phyloP scores from a whole-genome alignment of 768 basidiomycete species.

The Russula griseocarnosa region DNA sequence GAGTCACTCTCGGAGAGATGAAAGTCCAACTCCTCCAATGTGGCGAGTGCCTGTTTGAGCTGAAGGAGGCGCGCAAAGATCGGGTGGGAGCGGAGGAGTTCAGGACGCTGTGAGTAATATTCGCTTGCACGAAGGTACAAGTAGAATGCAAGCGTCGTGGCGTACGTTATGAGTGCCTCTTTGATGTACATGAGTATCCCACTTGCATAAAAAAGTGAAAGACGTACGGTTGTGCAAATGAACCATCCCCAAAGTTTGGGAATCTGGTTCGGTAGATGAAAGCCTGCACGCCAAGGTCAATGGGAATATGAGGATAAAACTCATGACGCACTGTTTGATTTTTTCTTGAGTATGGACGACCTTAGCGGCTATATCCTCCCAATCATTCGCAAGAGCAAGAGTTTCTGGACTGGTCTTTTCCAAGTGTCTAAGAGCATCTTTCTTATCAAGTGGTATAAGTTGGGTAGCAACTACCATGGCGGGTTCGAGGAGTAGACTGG shows the following conservation, averaged over 20 bases:
- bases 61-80: constrained; percentile 72
- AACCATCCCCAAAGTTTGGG: constrained; percentile 62
- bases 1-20: constrained; percentile 40
- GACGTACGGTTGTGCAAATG: constrained; percentile 86
- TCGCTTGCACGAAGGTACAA: constrained; percentile 74
- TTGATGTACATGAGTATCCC: constrained; percentile 13
- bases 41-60: constrained; percentile 76
- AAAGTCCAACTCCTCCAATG: constrained; percentile 84
- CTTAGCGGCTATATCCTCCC: constrained; percentile 63
- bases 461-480: constrained; percentile 35
- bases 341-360: constrained; percentile 50
- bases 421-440: constrained; percentile 56
- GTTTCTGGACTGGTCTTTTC: constrained; percentile 76
- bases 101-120: constrained; percentile 58
- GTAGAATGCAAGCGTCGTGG: constrained; percentile 89
- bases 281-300: constrained; percentile 39
- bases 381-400: constrained; percentile 76
- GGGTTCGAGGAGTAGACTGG: constrained; percentile 42
- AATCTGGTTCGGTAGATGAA: constrained; percentile 45
- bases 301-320: background rate
- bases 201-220: constrained; percentile 2
- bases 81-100: constrained; percentile 63
- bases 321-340: constrained; percentile 46
- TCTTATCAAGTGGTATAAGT: constrained; percentile 52
- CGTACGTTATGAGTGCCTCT: constrained; percentile 90